phyloP scores from a whole-genome alignment of 2,329 filamentous ascomycete species.

The Talaromyces atroroseus region DNA sequence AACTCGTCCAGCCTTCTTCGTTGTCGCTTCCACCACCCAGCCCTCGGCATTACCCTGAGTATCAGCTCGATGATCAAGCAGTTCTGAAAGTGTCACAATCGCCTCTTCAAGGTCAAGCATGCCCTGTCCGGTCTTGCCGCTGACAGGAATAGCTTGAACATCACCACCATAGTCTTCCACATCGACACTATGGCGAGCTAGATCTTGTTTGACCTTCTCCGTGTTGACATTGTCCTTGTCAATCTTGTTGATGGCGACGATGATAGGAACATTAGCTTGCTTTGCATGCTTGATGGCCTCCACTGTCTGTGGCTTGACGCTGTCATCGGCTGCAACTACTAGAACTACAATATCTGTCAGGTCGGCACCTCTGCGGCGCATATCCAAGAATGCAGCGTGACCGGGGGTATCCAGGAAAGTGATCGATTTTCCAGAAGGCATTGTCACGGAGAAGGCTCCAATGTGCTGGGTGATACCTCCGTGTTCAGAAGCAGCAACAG shows the following conservation, averaged over 20 bases:
- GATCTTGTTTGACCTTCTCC: conserved; percentile 81
- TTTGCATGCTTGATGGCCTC: conserved; percentile 94
- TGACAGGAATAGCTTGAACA: conserved; percentile 84
- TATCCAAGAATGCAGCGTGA: conserved; percentile 89
- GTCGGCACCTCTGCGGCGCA: conserved; percentile 91
- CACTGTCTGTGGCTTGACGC: conserved; percentile 93
- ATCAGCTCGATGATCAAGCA: conserved; percentile 85
- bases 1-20: conserved; percentile 76
- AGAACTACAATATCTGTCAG: conserved; percentile 96
- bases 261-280: conserved; percentile 81
- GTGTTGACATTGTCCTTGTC: conserved; percentile 79
- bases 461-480: conserved; percentile 98
- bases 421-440: conserved; percentile 81
- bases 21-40: conserved; percentile 87
- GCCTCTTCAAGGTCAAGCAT: conserved; percentile 92
- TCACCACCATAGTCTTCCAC: conserved; percentile 95
- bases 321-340: conserved; percentile 94
- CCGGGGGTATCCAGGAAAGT: conserved; percentile 97
- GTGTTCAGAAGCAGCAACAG: conserved; percentile 83
- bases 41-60: conserved; percentile 73
- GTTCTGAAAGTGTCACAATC: conserved; percentile 76
- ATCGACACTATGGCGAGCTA: conserved; percentile 75
- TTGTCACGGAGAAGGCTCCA: conserved; percentile 86
- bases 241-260: conserved; percentile 96
- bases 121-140: conserved; percentile 86